Evolutionary conservation across 768 basidiomycete genomes (phyloP), one percentile per base, ranked within the genome.

Genomic region (Cystofilobasidium macerans): DNA sequence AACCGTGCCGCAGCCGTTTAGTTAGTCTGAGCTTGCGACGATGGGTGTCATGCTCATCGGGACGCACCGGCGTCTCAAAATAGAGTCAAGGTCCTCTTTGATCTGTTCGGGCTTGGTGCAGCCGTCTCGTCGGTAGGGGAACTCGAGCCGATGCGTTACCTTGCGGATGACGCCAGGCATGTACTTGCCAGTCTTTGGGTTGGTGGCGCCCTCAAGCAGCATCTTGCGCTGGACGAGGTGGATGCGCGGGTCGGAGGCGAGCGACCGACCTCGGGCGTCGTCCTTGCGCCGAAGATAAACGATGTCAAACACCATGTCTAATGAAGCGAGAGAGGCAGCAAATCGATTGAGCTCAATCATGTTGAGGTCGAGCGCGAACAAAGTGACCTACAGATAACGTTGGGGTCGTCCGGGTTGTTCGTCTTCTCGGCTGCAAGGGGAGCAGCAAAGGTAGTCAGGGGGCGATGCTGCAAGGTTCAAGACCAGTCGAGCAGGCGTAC

Each of bases 271-370:
- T 30, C 72, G 70, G 57, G 75, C 71, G 70, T 93, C 92, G 4
- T 22, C 24, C 8, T 58, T 58, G n/a, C 26, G 38, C 32, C 62
- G 47, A 65, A 95, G 80, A 73, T 88, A 91, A 0, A 99, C 79
- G 26, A 98, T 79, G 75, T 99, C 95, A 72, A 99, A 98, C 13
- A 98, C 83, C 76, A 95, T 98, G 82, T 95, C 93, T 97, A 69
- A 4, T 24, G 40, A n/a, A 42, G 62, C 57, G 20, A 35, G 28
- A 35, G 24, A 24, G 28, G 12, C 24, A 16, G 16, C 22, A 24
- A 22, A 11, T 51, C 24, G 28, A 24, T 5, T 16, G 12, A 48
- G 20, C 47, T 32, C 13, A 18, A 22, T 28, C 18, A 11, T 26
- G 7, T 53, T 5, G 18, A 53, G 24, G 9, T 11, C 48, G 7